Evolutionary conservation across 2,329 filamentous ascomycete species (phyloP).

Genomic region (Reticulascus tulasneorum): DNA sequence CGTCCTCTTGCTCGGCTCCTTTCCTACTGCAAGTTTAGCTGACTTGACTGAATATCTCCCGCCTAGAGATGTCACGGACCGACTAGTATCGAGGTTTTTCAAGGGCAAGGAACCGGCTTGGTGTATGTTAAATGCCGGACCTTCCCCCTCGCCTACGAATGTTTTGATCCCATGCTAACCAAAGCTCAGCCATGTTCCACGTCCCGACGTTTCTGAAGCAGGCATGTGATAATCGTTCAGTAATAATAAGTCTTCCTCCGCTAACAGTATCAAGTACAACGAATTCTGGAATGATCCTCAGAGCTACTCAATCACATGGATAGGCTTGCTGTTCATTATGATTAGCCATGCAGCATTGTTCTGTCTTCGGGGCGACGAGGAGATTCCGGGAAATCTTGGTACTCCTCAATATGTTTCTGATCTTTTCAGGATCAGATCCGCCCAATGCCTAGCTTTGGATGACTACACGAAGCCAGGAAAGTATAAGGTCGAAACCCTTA

Average conservation of each 20-base stretch:
- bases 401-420: constrained; percentile 17
- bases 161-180: not conserved
- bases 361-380: constrained; percentile 19
- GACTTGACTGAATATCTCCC: constrained; percentile 20
- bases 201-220: constrained; percentile 20
- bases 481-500: constrained; percentile 5
- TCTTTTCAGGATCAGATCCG: constrained; percentile 17
- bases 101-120: constrained; percentile 21
- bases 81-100: constrained; percentile 24
- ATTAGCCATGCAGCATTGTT: constrained; percentile 23
- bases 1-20: constrained; percentile 20
- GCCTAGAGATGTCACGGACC: constrained; percentile 17
- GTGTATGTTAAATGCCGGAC: constrained; percentile 5
- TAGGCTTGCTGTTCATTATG: constrained; percentile 27
- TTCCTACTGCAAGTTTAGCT: constrained; percentile 12
- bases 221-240: not conserved
- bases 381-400: constrained; percentile 20
- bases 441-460: constrained; percentile 24
- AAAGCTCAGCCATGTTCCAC: constrained; percentile 23
- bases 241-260: not conserved
- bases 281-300: constrained; percentile 23
- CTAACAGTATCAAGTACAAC: constrained; percentile 17
- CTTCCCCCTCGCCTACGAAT: not conserved
- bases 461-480: constrained; percentile 25
- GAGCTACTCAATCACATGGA: constrained; percentile 17